Percentiles rank a stretch among this genome's conserved stretches.
phyloP scores from a whole-genome alignment of 2,329 filamentous ascomycete genomes.

The Fusarium globosum region DNA sequence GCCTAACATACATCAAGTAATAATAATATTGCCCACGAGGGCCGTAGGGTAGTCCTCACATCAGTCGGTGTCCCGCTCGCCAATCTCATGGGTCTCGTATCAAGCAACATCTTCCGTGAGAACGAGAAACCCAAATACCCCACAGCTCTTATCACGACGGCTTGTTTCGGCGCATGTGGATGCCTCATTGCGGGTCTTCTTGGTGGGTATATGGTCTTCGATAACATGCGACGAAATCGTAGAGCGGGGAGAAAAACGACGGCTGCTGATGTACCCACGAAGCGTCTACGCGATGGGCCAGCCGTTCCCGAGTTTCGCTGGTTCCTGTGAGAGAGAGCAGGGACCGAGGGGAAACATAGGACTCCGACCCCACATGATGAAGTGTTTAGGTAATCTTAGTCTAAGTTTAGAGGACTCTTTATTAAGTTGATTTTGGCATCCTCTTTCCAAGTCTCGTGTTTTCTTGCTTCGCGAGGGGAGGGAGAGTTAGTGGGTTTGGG shows the following conservation, averaged over 20 bases:
- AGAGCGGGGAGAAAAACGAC: constrained; percentile 14
- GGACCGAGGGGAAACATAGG: too few species aligned
- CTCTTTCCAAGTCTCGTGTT: too few species aligned
- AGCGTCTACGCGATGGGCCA: constrained; percentile 7
- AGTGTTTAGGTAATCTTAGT: too few species aligned
- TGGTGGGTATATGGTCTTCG: constrained; percentile 70
- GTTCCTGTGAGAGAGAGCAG: constrained; percentile 5
- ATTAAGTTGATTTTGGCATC: too few species aligned
- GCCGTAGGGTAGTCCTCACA: not conserved
- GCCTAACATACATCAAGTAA: not conserved
- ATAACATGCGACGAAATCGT: constrained; percentile 48
- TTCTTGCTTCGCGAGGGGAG: too few species aligned
- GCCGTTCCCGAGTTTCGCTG: constrained; percentile 19
- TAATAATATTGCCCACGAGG: not conserved
- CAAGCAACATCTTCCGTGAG: constrained; percentile 73
- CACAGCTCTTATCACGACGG: constrained; percentile 72
- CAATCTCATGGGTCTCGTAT: constrained; percentile 64
- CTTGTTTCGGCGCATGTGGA: constrained; percentile 71
- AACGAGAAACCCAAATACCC: constrained; percentile 74
- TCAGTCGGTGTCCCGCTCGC: constrained; percentile 4
- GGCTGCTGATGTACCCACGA: constrained; percentile 1
- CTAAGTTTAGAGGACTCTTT: too few species aligned
- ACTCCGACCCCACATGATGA: too few species aligned
- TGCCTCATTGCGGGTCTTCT: constrained; percentile 64
- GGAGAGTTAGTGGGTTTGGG: not conserved